Conservation (phyloP, 2,329 filamentous ascomycete genomes). For the Aspergillus aculeatinus region DNA sequence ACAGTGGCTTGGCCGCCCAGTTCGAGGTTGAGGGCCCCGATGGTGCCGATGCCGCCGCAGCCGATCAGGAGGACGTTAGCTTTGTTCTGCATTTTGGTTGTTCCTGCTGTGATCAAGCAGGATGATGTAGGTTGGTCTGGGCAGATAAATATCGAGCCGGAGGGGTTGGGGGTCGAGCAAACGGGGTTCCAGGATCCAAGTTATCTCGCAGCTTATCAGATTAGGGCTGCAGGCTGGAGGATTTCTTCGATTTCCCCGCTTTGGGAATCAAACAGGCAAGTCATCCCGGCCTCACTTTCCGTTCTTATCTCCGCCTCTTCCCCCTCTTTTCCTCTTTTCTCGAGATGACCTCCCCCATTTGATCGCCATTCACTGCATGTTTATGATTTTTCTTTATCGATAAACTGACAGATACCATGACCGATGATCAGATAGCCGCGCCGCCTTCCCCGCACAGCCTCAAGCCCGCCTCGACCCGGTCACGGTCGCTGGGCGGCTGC, state of each 20-base stretch:
- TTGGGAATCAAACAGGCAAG: neutral
- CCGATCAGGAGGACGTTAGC: slow-evolving; percentile 55
- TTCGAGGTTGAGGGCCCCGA: slow-evolving; percentile 58
- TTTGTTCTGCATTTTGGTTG: slow-evolving; percentile 24
- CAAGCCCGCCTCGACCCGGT: neutral
- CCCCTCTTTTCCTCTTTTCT: neutral
- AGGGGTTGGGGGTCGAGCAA: no score
- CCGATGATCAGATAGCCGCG: neutral
- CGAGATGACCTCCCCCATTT: neutral
- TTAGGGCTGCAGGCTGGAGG: neutral
- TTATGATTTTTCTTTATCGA: neutral
- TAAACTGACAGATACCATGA: neutral
- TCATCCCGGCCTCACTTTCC: slow-evolving; percentile 1
- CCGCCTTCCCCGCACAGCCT: neutral
- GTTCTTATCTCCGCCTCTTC: neutral
- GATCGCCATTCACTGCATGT: neutral
- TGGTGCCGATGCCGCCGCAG: slow-evolving; percentile 58
- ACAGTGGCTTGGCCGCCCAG: slow-evolving; percentile 52
- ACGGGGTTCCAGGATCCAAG: neutral
- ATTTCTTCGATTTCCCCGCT: neutral
- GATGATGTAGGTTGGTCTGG: no score
- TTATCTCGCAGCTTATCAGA: neutral
- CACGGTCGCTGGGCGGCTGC: slow-evolving; percentile 10
- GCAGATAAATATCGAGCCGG: no score
- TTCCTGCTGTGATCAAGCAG: no score